Percentiles rank a stretch among this genome's conserved stretches.
These are phyloP conservation scores for Suillus discolor DNA, from an alignment of 768 basidiomycete species.

Conservation along the genomic window DNA sequence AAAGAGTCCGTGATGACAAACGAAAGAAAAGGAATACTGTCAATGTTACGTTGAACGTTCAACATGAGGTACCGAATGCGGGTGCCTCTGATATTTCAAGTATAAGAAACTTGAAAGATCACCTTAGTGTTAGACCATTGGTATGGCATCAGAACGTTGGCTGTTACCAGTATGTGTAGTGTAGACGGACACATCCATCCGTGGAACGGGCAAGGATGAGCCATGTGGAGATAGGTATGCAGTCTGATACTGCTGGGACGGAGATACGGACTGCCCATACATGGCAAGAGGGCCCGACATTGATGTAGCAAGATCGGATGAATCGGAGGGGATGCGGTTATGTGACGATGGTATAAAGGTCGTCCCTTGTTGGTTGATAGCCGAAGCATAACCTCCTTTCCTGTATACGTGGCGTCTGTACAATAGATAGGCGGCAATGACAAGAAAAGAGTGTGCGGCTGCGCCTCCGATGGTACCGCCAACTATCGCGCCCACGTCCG, in stretches of 20 bases:
- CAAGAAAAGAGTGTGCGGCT: slow-evolving; percentile 17
- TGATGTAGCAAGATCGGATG: slow-evolving; percentile 4
- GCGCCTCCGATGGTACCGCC: slow-evolving; percentile 26
- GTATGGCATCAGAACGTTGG: slow-evolving; percentile 16
- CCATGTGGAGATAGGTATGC: background rate
- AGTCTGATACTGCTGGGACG: background rate
- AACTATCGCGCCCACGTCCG: slow-evolving; percentile 24
- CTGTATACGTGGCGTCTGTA: slow-evolving; percentile 14
- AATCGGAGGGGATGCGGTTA: slow-evolving; percentile 14
- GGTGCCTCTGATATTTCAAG: background rate
- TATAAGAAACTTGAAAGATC: background rate
- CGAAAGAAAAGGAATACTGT: too few species aligned
- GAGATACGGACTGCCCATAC: background rate
- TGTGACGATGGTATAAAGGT: slow-evolving; percentile 10
- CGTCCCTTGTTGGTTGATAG: background rate
- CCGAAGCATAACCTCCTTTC: background rate
- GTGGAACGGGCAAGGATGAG: slow-evolving; percentile 12
- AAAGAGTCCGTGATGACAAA: too few species aligned
- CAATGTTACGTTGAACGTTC: too few species aligned
- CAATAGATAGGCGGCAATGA: slow-evolving; percentile 17
- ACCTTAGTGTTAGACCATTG: slow-evolving; percentile 19
- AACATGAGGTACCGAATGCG: background rate
- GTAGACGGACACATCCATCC: slow-evolving; percentile 17
- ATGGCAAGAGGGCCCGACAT: background rate
- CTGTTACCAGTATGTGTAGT: slow-evolving; percentile 4